Percentiles rank a stretch among this genome's conserved stretches.
phyloP scores from a whole-genome alignment of 495 filamentous ascomycete genomes.

The Hyaloscypha bicolor region DNA sequence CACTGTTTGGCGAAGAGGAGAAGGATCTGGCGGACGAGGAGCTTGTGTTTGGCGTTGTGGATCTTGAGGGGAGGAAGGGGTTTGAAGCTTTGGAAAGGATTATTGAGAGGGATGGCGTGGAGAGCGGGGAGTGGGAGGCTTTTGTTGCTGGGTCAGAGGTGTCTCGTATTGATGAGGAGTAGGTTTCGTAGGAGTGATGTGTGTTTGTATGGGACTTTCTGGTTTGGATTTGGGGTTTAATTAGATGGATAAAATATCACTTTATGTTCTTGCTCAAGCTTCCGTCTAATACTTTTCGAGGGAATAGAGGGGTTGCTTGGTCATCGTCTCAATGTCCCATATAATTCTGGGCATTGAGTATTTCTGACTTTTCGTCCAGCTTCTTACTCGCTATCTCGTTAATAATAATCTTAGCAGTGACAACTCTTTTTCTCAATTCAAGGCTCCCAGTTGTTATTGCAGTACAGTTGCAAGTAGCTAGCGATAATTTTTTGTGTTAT shows the following conservation, averaged over 20 bases:
- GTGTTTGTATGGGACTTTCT: not conserved
- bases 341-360: not conserved
- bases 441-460: no score
- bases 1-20: not conserved
- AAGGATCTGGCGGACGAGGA: conserved; percentile 18
- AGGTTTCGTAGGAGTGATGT: not conserved
- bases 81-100: conserved; percentile 72
- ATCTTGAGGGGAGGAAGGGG: conserved; percentile 32
- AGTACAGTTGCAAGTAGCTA: no score
- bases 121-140: conserved; percentile 55
- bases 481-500: no score
- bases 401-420: no score
- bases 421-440: no score
- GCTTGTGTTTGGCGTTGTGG: conserved; percentile 23
- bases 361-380: no score
- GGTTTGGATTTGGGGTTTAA: not conserved
- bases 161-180: no score
- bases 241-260: not conserved
- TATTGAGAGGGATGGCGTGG: conserved; percentile 47
- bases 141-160: not conserved
- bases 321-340: not conserved
- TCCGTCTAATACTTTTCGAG: not conserved
- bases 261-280: not conserved
- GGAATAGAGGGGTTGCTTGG: not conserved
- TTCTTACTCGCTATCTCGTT: no score